Evolutionary conservation across 345 rosid species (phyloP).

Genomic region (Corchorus olitorius): DNA sequence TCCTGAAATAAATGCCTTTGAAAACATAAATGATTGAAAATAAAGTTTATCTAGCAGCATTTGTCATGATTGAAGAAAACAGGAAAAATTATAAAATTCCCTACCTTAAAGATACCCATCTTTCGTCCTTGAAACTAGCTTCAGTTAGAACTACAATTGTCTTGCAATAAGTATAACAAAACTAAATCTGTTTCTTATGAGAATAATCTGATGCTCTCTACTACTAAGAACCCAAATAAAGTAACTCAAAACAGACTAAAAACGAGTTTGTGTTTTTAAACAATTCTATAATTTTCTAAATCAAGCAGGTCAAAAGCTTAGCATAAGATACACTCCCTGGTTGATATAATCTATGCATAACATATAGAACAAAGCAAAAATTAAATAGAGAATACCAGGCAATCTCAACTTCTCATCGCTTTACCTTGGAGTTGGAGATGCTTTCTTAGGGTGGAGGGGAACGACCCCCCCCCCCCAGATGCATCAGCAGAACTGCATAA

Average conservation of each 20-base stretch:
- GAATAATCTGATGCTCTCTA: background rate
- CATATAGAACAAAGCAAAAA: background rate
- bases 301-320: background rate
- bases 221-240: background rate
- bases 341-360: background rate
- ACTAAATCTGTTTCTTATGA: background rate
- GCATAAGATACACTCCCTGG: background rate
- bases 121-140: too few relatives aligned
- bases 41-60: background rate
- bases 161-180: background rate
- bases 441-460: slow-evolving; percentile 69
- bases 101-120: background rate
- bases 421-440: slow-evolving; percentile 83
- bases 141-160: background rate
- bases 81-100: background rate
- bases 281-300: background rate
- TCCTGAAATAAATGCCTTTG: slow-evolving; percentile 54
- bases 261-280: background rate
- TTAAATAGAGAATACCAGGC: background rate
- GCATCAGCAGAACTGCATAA: slow-evolving; percentile 49
- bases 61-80: background rate
- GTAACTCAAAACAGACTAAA: too few relatives aligned
- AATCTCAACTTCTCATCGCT: background rate
- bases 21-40: background rate
- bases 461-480: slow-evolving; percentile 64